A percentile compares a stretch with the other conserved stretches of the same genome.
These are phyloP conservation scores for Cryptococcus hybrid DNA, from an alignment of 1,284 basidiomycete species.

Conservation along the genomic window DNA sequence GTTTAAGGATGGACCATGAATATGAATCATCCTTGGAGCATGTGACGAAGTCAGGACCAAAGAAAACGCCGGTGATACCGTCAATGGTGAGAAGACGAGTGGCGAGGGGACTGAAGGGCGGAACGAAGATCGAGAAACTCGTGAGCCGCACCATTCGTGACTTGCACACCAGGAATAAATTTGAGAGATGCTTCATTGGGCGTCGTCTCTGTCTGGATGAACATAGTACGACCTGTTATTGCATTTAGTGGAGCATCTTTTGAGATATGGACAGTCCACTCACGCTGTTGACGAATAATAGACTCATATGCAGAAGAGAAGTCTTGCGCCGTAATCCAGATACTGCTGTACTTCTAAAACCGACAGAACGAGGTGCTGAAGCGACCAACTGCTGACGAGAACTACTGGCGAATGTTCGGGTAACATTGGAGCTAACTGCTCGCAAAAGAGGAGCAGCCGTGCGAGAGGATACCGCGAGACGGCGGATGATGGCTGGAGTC, in stretches of 20 bases:
- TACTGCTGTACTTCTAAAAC: constrained; percentile 1
- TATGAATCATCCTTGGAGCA: constrained; percentile 88
- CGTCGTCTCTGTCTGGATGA: constrained; percentile 95
- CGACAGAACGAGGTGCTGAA: constrained; percentile 1
- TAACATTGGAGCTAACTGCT: constrained; percentile 1
- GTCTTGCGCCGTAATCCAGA: constrained; percentile 6
- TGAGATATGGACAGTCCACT: not conserved
- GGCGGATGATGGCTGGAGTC: constrained; percentile 15
- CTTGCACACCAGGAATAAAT: constrained; percentile 89
- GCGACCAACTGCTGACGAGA: constrained; percentile 5
- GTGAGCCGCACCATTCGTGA: constrained; percentile 74
- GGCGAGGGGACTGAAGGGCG: constrained; percentile 78
- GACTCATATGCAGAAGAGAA: not conserved
- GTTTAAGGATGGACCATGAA: constrained; percentile 87
- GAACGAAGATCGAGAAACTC: constrained; percentile 90
- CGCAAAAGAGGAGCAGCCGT: constrained; percentile 1
- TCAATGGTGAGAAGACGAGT: constrained; percentile 90
- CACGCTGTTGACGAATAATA: constrained; percentile 19
- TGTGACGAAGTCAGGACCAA: constrained; percentile 97
- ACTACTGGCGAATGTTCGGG: constrained; percentile 16
- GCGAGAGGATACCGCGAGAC: constrained; percentile 33
- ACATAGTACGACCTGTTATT: constrained; percentile 76
- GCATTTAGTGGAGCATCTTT: not conserved
- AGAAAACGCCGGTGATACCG: constrained; percentile 86
- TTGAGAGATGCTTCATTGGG: constrained; percentile 98